These are phyloP conservation scores for Trichoderma pleuroti DNA, from an alignment of 2,329 filamentous ascomycete species.

Conservation along the genomic window DNA sequence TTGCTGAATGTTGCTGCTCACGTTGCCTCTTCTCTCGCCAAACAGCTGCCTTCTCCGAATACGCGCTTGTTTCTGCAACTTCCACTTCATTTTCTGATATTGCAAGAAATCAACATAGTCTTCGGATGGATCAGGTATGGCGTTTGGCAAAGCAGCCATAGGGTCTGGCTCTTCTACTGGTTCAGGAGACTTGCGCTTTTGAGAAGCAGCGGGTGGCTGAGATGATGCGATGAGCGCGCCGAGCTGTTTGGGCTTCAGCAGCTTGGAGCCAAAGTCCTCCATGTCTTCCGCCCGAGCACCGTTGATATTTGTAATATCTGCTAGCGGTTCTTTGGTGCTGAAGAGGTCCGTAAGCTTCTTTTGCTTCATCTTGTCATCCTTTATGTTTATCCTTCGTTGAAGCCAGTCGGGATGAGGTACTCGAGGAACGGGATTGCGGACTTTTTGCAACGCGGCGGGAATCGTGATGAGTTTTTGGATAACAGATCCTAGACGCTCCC, in stretches of 20 bases:
- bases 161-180: constrained; percentile 67
- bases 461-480: constrained; percentile 99
- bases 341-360: constrained; percentile 98
- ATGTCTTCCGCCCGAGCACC: constrained; percentile 60
- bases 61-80: constrained; percentile 88
- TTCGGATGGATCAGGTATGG: constrained; percentile 79
- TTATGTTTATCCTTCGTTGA: constrained; percentile 85
- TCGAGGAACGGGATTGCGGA: constrained; percentile 89
- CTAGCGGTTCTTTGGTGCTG: constrained; percentile 60
- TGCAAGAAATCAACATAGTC: constrained; percentile 85
- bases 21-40: constrained; percentile 66
- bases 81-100: constrained; percentile 99
- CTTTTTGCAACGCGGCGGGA: constrained; percentile 89
- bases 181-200: constrained; percentile 73
- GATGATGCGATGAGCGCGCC: constrained; percentile 54
- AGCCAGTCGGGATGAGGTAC: constrained; percentile 97
- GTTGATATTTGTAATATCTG: constrained; percentile 67
- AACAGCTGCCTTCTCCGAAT: constrained; percentile 85
- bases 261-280: constrained; percentile 73
- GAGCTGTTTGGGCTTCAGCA: constrained; percentile 62
- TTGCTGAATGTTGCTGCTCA: constrained; percentile 56
- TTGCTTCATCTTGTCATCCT: constrained; percentile 97
- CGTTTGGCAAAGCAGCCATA: constrained; percentile 74
- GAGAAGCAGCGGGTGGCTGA: constrained; percentile 42
- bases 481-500: constrained; percentile 91